Evolutionary conservation across 1,284 basidiomycete genomes (phyloP), one percentile per base, ranked within the genome.

Genomic region (Marasmius oreades): DNA sequence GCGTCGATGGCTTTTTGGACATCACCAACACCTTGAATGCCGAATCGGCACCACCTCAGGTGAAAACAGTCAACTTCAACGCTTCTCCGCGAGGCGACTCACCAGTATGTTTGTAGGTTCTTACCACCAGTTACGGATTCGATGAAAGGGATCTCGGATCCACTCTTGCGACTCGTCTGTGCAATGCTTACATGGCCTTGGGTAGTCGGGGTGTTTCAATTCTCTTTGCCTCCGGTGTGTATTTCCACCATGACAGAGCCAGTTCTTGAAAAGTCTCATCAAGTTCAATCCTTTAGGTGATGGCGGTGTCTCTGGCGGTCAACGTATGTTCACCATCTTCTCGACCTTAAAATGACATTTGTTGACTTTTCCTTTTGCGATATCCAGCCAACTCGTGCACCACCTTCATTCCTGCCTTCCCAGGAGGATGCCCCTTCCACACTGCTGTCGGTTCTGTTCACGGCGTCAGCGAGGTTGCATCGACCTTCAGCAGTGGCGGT

Each of bases 401-500:
- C 14, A 66, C 60, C 16, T 72, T 72, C 63, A 59, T 70, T 14
- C 68, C 67, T 8, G 69, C 72, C 1, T 74, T 74, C 67, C 72
- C 71, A 52, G 60, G 59, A 51, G 59, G 66, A 18, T 63, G 62
- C 54, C 59, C 64, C 26, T 66, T 62, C 60, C 36, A 55, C 22
- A 64, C 62, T 11, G 50, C 62, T 16, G 69, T 71, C 48, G 67
- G 71, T 20, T 68, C 68, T 5, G 69, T 68, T 11, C 60, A 62
- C 5, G 66, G 67, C 8, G 65, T 67, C 44, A 61, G 61, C 14
- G 71, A 71, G 55, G 66, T 63, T 28, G 62, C 68, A 3, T 69
- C 70, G 0, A 62, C 61, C 18, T 76, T 73, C 66, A 70, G 67
- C 53, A 68, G 68, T 7, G 76, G 73, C 55, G 76, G 77, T 18